Conservation (phyloP, 345 rosid genomes). For the Syzygium grande region DNA sequence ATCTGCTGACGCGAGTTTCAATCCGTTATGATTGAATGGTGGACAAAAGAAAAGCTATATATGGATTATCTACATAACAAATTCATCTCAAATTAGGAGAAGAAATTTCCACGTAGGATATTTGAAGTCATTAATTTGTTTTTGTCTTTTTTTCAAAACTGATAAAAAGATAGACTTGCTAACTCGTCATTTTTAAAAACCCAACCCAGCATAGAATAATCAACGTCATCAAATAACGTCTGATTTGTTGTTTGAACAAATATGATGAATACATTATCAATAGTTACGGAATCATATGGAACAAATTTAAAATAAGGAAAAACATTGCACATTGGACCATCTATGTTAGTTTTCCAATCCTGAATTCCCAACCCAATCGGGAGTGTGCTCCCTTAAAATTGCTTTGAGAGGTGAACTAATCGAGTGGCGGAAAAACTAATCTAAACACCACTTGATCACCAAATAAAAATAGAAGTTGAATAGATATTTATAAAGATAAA, state of each 20-base stretch:
- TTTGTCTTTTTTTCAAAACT: not conserved
- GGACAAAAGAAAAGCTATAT: not conserved
- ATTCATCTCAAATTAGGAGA: not conserved
- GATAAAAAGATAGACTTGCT: not conserved
- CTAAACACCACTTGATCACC: too few species aligned
- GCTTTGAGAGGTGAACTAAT: not conserved
- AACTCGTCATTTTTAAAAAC: not conserved
- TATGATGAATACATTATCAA: too few species aligned
- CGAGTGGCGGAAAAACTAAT: not conserved
- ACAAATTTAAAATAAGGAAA: too few species aligned
- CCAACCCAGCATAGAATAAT: not conserved
- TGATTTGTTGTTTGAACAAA: not conserved
- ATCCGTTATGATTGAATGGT: not conserved
- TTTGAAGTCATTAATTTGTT: not conserved
- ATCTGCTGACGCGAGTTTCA: not conserved
- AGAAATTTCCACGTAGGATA: rapidly evolving
- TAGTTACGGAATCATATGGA: too few species aligned
- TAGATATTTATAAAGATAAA: not conserved
- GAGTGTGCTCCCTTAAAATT: not conserved
- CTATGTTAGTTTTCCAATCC: too few species aligned
- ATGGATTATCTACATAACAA: not conserved
- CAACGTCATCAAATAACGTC: rapidly evolving
- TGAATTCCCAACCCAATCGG: not conserved
- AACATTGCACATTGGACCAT: too few species aligned
- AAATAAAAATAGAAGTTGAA: too few species aligned